Evolutionary conservation across 169 alveolate species (phyloP).

Genomic region (Blepharisma undulans): DNA sequence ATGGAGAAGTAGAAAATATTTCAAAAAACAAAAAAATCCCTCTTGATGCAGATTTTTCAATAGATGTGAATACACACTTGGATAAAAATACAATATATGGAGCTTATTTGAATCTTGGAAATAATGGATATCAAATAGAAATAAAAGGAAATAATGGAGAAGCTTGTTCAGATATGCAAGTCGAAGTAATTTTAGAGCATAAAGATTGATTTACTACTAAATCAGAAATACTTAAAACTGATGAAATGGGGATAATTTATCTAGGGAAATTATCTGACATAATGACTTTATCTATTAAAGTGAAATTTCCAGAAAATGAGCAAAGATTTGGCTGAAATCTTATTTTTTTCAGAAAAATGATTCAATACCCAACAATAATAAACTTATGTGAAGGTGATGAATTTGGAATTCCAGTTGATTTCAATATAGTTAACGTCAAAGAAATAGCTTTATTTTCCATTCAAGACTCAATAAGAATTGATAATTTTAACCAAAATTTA

Average conservation of each 20-base stretch:
- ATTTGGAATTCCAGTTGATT: conserved; percentile 45
- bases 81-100: not conserved
- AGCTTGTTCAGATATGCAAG: not conserved
- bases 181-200: not conserved
- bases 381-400: conserved; percentile 49
- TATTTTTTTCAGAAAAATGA: not conserved
- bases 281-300: not conserved
- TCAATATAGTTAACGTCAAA: not conserved
- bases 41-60: not conserved
- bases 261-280: conserved; percentile 47
- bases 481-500: not conserved
- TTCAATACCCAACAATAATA: conserved; percentile 18
- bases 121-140: not conserved
- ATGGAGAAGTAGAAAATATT: conserved; percentile 43
- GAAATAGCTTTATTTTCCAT: no score
- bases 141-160: conserved; percentile 28
- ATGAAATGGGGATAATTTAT: conserved; percentile 48
- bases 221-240: conserved; percentile 29
- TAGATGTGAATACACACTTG: not conserved
- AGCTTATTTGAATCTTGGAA: not conserved
- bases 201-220: not conserved
- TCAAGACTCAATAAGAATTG: not conserved
- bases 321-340: not conserved
- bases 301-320: not conserved
- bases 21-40: not conserved